Evolutionary conservation across 2,329 filamentous ascomycete genomes (phyloP), one percentile per base, ranked within the genome.

Genomic region (Ambrosiella cleistominuta): DNA sequence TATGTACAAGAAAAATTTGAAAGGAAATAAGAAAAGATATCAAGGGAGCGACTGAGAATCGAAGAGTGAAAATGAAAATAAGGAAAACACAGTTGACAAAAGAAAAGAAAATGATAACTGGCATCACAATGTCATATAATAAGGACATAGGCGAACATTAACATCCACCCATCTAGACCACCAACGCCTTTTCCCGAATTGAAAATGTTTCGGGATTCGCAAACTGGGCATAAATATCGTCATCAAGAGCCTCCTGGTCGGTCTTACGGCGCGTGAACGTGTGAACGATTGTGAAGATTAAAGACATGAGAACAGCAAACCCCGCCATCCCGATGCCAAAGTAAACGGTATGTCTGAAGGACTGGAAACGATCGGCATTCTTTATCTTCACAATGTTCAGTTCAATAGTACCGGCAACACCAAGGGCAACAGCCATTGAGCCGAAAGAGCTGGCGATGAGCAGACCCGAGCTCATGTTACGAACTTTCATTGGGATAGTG

Each of bases 401-500:
- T 64, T 85, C 80, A 1, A 85, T 75, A 0, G 80, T 85, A 0
- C 80, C 81, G 0, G 82, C 82, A 50, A 87, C 75, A 0, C 82
- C 83, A 0, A 87, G 70, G 0, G 79, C 81, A 2, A 86, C 67
- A 1, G 78, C 79, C 39, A 86, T 85, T 60, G 75, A 76, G 64
- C 85, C 86, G 66, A 87, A 85, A 60, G 85, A 77, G 8, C 82
- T 71, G 0, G 81, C 84, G 58, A 75, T 79, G 38, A 85, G 77
- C 6, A 85, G 65, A 17, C 74, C 78, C 4, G 71, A 72, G 0
- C 68, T 72, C 11, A 75, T 70, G 7, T 73, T 73, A 62, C 75
- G 50, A 71, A 57, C 76, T 69, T 49, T 72, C 66, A 60, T 68
- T 69, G 15, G 65, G 0, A 76, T 70, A 1, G 69, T 70, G 62